phyloP scores from a whole-genome alignment of 129 eudicot genomes.

The Solidago caesia region DNA sequence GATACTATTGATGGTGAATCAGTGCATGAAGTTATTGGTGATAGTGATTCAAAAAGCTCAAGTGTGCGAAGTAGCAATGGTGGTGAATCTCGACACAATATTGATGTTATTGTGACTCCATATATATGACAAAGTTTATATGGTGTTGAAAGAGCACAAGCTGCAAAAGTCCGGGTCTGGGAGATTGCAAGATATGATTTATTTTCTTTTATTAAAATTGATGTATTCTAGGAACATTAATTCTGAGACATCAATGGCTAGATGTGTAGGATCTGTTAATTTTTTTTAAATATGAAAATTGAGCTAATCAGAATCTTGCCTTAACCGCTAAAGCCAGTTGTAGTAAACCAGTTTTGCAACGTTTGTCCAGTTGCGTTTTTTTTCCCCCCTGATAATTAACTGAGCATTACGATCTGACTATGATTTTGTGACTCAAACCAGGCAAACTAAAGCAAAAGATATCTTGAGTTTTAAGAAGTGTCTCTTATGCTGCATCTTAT shows the following conservation, averaged over 20 bases:
- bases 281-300: too few species aligned
- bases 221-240: background rate
- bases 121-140: background rate
- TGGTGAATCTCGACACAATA: constrained; percentile 6
- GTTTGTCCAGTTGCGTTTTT: too few species aligned
- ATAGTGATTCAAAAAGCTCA: constrained; percentile 27
- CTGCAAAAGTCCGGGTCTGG: background rate
- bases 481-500: too few species aligned
- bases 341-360: too few species aligned
- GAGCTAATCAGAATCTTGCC: too few species aligned
- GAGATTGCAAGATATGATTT: background rate
- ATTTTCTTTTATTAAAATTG: background rate
- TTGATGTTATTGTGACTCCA: constrained; percentile 25
- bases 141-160: background rate
- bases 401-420: too few species aligned
- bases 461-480: too few species aligned
- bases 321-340: too few species aligned
- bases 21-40: constrained; percentile 17
- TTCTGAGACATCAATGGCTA: background rate
- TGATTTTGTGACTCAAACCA: too few species aligned
- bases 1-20: constrained; percentile 9
- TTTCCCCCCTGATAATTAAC: too few species aligned
- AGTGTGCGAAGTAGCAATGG: constrained; percentile 23
- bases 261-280: too few species aligned
- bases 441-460: too few species aligned